A percentile compares a stretch with the other conserved stretches of the same genome.
phyloP scores from a whole-genome alignment of 208 protist genomes.

The Acanthamoeba lenticulata region DNA sequence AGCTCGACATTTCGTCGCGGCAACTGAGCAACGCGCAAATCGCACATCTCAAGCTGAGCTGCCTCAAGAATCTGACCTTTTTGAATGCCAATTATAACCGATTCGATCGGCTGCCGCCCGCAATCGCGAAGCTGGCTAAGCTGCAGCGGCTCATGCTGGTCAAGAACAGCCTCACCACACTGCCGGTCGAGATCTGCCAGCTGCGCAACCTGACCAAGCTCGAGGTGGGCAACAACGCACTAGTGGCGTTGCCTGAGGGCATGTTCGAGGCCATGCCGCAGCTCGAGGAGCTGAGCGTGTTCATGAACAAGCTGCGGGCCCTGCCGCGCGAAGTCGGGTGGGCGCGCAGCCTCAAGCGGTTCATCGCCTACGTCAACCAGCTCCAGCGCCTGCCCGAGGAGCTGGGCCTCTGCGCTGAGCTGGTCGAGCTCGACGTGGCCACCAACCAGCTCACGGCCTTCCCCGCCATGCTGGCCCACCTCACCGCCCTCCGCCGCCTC shows the following conservation, averaged over 20 bases:
- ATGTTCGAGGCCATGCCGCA: slow-evolving; percentile 61
- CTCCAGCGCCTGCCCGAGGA: slow-evolving; percentile 51
- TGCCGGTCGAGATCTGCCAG: slow-evolving; percentile 49
- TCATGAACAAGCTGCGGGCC: slow-evolving; percentile 44
- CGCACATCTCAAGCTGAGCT: slow-evolving; percentile 42
- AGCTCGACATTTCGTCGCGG: slow-evolving; percentile 60
- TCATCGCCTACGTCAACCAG: slow-evolving; percentile 56
- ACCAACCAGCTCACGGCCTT: slow-evolving; percentile 54
- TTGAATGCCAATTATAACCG: slow-evolving; percentile 61
- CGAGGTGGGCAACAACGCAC: slow-evolving; percentile 61
- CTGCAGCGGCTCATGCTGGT: slow-evolving; percentile 59
- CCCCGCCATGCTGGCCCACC: slow-evolving; percentile 6
- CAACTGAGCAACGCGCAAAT: slow-evolving; percentile 43
- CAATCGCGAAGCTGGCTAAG: slow-evolving; percentile 43
- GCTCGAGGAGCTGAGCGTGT: slow-evolving; percentile 56
- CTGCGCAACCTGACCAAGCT: slow-evolving; percentile 33
- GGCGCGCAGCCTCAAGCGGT: not conserved
- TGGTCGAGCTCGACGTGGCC: slow-evolving; percentile 42
- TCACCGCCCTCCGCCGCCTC: not conserved
- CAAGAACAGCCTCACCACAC: slow-evolving; percentile 32
- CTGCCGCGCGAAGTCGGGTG: slow-evolving; percentile 51
- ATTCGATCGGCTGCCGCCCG: slow-evolving; percentile 34
- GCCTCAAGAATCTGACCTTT: slow-evolving; percentile 50
- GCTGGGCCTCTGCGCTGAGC: slow-evolving; percentile 45
- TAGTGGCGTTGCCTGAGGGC: not conserved